Percentiles rank a stretch among this genome's conserved stretches.
Conservation (phyloP, 495 filamentous ascomycete species). For the Annulohypoxylon bovei region DNA sequence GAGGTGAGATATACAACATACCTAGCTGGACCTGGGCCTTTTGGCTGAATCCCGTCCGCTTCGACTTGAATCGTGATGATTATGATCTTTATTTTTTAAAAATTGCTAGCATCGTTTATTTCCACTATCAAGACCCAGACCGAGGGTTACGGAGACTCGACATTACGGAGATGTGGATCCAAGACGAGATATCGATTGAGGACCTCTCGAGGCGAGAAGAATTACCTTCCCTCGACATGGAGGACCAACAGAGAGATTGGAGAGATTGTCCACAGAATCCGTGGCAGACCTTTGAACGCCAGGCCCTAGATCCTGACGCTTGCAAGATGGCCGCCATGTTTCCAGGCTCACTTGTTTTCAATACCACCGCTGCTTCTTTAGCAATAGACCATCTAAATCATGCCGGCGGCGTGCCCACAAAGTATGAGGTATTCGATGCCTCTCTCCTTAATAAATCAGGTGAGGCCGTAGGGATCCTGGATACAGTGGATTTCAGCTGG, state of each 20-base stretch:
- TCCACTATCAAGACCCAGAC: constrained; percentile 1
- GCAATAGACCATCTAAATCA: not conserved
- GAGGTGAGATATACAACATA: not conserved
- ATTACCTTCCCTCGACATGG: not conserved
- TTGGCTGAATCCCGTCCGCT: constrained; percentile 6
- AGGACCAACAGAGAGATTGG: not conserved
- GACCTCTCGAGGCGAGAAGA: not conserved
- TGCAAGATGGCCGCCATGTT: not conserved
- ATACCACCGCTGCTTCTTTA: constrained; percentile 1
- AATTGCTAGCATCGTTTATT: not conserved
- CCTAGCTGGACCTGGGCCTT: constrained; percentile 35
- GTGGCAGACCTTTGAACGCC: not conserved
- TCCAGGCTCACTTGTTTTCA: not conserved
- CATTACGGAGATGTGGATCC: not conserved
- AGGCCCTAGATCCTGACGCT: not conserved
- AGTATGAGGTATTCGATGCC: not conserved
- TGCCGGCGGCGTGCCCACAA: not conserved
- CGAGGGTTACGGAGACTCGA: not conserved
- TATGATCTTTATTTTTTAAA: not conserved
- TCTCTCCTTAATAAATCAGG: not conserved
- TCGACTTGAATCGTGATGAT: not conserved
- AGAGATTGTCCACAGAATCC: constrained; percentile 2
- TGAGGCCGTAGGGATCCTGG: not conserved
- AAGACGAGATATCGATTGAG: not conserved
- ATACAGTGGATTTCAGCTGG: not conserved